These are phyloP conservation scores for Maudiozyma bulderi DNA, from an alignment of 805 yeast species.

Conservation along the genomic window DNA sequence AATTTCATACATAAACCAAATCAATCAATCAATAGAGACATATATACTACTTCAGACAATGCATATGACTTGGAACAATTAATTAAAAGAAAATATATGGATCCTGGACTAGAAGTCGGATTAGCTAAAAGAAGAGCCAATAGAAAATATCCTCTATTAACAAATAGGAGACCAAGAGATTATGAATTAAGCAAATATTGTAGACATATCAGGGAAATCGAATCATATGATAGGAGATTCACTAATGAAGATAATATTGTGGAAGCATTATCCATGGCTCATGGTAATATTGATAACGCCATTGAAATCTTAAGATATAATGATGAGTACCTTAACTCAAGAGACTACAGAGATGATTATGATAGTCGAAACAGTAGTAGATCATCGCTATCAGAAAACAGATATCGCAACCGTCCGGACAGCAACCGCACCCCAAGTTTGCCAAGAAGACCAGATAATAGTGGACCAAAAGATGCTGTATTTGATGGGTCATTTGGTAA, in stretches of 20 bases:
- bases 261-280: conserved; percentile 52
- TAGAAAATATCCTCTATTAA: conserved; percentile 30
- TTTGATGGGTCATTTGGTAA: conserved; percentile 20
- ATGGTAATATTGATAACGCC: conserved; percentile 54
- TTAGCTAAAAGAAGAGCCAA: conserved; percentile 21
- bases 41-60: conserved; percentile 15
- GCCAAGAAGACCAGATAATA: conserved; percentile 32
- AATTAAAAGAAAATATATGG: conserved; percentile 3
- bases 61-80: conserved; percentile 4
- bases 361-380: background rate
- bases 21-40: background rate
- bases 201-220: conserved; percentile 39
- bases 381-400: background rate
- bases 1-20: conserved; percentile 9
- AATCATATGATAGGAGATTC: conserved; percentile 37
- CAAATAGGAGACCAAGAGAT: conserved; percentile 44
- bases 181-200: conserved; percentile 43
- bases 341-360: background rate
- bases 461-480: conserved; percentile 27
- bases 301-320: conserved; percentile 37
- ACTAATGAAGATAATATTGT: conserved; percentile 45
- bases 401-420: background rate
- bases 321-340: background rate
- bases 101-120: conserved; percentile 61
- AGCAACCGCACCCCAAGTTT: conserved; percentile 22